Base-by-base conservation (phyloP, 2,329 filamentous ascomycete genomes). In the Bipolaris oryzae region DNA sequence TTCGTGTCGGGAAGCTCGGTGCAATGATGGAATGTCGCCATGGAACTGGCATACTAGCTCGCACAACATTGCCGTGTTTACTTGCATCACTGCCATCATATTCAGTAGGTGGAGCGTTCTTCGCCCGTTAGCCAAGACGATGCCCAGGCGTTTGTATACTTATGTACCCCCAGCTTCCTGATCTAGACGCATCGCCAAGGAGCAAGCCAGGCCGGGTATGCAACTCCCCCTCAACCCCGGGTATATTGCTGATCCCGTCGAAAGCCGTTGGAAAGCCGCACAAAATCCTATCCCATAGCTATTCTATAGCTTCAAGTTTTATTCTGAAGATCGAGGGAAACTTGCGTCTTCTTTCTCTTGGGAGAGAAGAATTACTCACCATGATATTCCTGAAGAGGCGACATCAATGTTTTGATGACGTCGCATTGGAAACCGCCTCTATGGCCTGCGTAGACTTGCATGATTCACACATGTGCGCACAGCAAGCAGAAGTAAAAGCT, bases 141-240 rank as follows among this genome's bases (percentile, higher is more conserved):
- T 39, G 58, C 58, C 58, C 51, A 59, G 58, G 31, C 44, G 20
- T 38, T 39, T 42, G 21, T 47, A 20, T 10, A n/a, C 38, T 47
- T 35, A 44, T 25, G 37, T 54, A 58, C 54, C 53, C 45, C 20
- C 44, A 66, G 61, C 64, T 66, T 57, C 64, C 63, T 64, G 55
- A 57, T 63, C 42, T 34, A 57, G 64, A 28, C 53, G 61, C 59
- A 55, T 49, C 23, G 50, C 55, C 55, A 56, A 66, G 55, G 37
- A 56, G 57, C 48, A 50, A 52, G 38, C 51, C 57, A 63, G 56
- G 61, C 59, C 58, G 53, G 52, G 38, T 49, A 58, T 53, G 48
- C 56, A 56, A 41, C 50, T 61, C 55, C 53, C 56, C 55, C 61
- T 54, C 53, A 42, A 58, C 42, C 28, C n/a, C 34, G 42, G 45